Percentiles rank a stretch among this genome's conserved stretches.
phyloP scores from a whole-genome alignment of 192 early-diverging fungal genomes.

The Coemansia sp. region DNA sequence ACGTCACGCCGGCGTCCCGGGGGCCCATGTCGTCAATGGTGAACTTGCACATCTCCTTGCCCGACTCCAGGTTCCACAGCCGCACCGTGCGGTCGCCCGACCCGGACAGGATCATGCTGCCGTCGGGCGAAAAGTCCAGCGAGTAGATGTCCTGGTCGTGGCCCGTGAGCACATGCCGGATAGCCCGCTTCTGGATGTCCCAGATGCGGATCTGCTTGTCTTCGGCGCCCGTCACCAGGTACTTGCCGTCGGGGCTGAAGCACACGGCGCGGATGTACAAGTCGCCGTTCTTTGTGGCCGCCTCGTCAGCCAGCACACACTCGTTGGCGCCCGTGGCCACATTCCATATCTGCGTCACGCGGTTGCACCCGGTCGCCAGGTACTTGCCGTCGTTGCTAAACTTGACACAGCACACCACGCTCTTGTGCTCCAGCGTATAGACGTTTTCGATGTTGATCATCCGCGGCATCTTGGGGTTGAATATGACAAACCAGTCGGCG shows the following conservation, averaged over 20 bases:
- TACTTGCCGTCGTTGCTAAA: conserved; percentile 91
- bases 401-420: conserved; percentile 96
- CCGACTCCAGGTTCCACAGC: conserved; percentile 84
- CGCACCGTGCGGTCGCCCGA: conserved; percentile 80
- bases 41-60: conserved; percentile 68
- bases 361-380: conserved; percentile 94
- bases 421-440: conserved; percentile 63
- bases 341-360: conserved; percentile 84
- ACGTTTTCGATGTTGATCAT: conserved; percentile 64
- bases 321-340: conserved; percentile 72
- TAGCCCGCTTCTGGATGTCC: conserved; percentile 63
- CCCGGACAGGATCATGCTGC: conserved; percentile 85
- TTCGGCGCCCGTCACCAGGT: conserved; percentile 92
- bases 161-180: conserved; percentile 70
- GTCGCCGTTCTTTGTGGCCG: conserved; percentile 72
- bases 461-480: conserved; percentile 65
- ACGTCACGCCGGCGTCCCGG: conserved; percentile 93
- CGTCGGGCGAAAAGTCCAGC: conserved; percentile 90
- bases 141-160: conserved; percentile 98
- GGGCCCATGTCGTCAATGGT: conserved; percentile 73
- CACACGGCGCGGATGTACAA: conserved; percentile 95
- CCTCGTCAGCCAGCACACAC: conserved; percentile 77
- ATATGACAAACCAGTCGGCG: conserved; percentile 84
- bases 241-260: conserved; percentile 90
- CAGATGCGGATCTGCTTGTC: conserved; percentile 90